Percentiles rank a stretch among this genome's conserved stretches.
Evolutionary conservation across 2,329 filamentous ascomycete genomes (phyloP).

Genomic region (Exophiala xenobiotica): DNA sequence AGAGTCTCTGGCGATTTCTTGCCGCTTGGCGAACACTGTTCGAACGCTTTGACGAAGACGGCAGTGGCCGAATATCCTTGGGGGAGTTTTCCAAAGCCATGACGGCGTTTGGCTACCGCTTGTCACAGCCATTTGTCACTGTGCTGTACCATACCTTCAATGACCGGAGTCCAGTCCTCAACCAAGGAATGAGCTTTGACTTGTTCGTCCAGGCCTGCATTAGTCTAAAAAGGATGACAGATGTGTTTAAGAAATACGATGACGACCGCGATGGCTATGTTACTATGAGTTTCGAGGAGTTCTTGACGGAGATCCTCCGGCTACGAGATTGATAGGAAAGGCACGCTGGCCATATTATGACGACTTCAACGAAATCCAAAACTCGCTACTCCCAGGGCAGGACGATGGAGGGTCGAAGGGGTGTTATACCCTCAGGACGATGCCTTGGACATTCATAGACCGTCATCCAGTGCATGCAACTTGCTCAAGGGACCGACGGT

Average conservation of each 20-base stretch:
- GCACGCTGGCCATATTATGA: neutral
- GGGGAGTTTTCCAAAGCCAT: slow-evolving; percentile 87
- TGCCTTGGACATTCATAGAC: too few species aligned
- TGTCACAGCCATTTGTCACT: slow-evolving; percentile 79
- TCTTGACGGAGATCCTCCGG: slow-evolving; percentile 54
- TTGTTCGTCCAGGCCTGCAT: slow-evolving; percentile 98
- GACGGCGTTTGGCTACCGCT: slow-evolving; percentile 87
- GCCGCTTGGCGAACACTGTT: slow-evolving; percentile 92
- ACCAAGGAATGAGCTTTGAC: slow-evolving; percentile 82
- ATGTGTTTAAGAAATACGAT: slow-evolving; percentile 98
- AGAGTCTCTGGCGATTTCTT: slow-evolving; percentile 92
- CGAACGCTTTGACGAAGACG: slow-evolving; percentile 89
- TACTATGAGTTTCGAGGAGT: slow-evolving; percentile 78
- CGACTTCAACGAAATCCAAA: neutral
- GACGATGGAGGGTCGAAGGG: too few species aligned
- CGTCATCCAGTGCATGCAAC: too few species aligned
- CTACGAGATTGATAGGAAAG: slow-evolving; percentile 25
- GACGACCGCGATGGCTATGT: slow-evolving; percentile 94
- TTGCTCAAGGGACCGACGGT: too few species aligned
- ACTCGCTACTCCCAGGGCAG: too few species aligned
- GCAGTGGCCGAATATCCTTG: slow-evolving; percentile 80
- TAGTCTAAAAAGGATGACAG: slow-evolving; percentile 95
- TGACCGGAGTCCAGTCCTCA: slow-evolving; percentile 41
- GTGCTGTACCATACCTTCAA: slow-evolving; percentile 88
- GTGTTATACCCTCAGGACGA: too few species aligned